Percentiles rank a stretch among this genome's conserved stretches.
Conservation (phyloP, 2,329 filamentous ascomycete species). For the Fusarium duplospermum region DNA sequence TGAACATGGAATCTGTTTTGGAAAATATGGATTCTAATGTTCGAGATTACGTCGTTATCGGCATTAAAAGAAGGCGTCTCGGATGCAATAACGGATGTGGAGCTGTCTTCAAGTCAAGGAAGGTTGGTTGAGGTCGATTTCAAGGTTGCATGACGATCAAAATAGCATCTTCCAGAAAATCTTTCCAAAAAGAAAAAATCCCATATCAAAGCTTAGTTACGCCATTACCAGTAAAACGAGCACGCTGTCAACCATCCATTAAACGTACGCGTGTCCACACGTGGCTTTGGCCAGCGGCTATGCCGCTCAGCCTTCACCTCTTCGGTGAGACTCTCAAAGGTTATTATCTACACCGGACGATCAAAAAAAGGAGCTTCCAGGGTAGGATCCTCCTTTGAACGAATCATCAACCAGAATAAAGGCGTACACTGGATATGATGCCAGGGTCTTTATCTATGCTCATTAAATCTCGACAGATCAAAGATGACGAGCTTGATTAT, state of each 20-base stretch:
- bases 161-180: background rate
- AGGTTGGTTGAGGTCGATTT: no score
- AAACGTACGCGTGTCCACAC: background rate
- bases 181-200: background rate
- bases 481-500: background rate
- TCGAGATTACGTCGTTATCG: no score
- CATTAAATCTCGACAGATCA: background rate
- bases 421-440: background rate
- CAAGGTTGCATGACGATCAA: background rate
- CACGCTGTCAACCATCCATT: background rate
- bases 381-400: background rate
- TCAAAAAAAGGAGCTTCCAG: background rate
- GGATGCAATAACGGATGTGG: no score
- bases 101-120: no score
- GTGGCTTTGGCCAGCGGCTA: background rate
- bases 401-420: background rate
- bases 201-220: background rate
- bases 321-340: background rate
- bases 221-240: background rate
- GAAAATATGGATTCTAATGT: no score
- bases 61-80: no score
- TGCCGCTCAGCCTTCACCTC: background rate
- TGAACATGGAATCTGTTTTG: background rate
- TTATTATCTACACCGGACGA: background rate
- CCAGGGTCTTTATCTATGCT: conserved; percentile 2